Base-by-base conservation (phyloP, 306 rosid species). In the Rosa lucieae region DNA sequence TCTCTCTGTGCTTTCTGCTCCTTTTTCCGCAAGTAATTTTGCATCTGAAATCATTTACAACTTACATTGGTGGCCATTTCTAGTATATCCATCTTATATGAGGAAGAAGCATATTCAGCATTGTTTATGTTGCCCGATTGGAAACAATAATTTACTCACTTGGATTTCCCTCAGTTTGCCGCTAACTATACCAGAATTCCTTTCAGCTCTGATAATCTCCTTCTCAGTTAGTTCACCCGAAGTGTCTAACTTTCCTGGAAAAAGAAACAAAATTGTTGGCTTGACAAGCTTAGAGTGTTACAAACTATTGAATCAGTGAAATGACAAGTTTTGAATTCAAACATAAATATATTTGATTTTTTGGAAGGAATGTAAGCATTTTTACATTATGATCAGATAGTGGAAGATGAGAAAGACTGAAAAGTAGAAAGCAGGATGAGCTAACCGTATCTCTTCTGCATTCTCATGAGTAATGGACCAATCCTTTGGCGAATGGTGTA, bases 161-260 rank as follows among this genome's bases (percentile, higher is more conserved):
- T 96, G 99, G 82, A 96, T 96, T 81, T 96, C 98, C 87, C 99
- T 91, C 82, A 96, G 91, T 91, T 87, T 90, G 70, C 73, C 82
- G 85, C 99, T 96, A 76, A 95, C 69, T 56, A 95, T 88, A 58
- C 98, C 99, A 13, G 98, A 89, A 78, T 95, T 95, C 82, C 99
- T 91, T 83, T 93, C 99, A 18, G 97, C 98, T 88, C 99, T 89
- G 79, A 95, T 95, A 77, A 96, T 87, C 89, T 93, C 98, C 88
- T 87, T 93, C 78, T 96, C 98, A 10, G 96, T 89, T 48, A 95
- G 79, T 72, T 81, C 93, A 44, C 97, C 96, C 1, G 79, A 69
- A 20, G 61, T 77, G 4, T 88, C 97, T 12, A 52, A 17, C 84
- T 89, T 93, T 65, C 99, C 99, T 95, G 91, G 49, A 70, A 37